Evolutionary conservation across 768 basidiomycete genomes (phyloP), one percentile per base, ranked within the genome.

Genomic region (Collybiopsis luxurians): DNA sequence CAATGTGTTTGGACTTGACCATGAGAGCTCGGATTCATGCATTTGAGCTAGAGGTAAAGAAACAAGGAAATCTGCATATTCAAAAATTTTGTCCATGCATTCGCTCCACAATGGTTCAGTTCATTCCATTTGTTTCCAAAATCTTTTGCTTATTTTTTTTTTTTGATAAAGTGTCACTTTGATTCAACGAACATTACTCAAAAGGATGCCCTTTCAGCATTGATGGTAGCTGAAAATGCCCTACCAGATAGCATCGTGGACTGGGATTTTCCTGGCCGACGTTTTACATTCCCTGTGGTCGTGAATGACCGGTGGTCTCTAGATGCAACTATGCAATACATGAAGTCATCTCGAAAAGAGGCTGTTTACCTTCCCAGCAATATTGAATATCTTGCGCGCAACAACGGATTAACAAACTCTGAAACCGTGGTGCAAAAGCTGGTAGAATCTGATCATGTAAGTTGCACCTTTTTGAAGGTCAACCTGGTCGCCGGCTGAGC

Each of bases 351-450:
- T 0, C 72, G 87, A 10, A 73, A 78, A 46, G 77, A 77, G 49
- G 86, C 86, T 0, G 82, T 81, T 1, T 90, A 89, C 66, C 70
- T 90, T 0, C 87, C 86, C 0, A 84, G 81, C 64, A 89, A 90
- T 60, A 70, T 87, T 34, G 81, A 85, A 38, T 88, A 88, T 61
- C 75, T 89, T 1, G 84, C 84, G 0, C 71, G 70, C 38, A 86
- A 85, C 43, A 87, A 86, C 60, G 85, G 85, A 0, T 68, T 87
- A 10, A 60, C 69, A 13, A 75, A 74, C 4, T 60, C 73, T 1
- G 65, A 67, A 17, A 82, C 81, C 34, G 78, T 75, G 0, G 59
- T 83, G 49, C 65, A 71, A 21, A 73, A 80, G 55, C 66, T 87
- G 9, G 67, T 80, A 9, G 71, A 66, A 15, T 80, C 80, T 4